phyloP scores from a whole-genome alignment of 2,329 filamentous ascomycete genomes.

The Hypomyces perniciosus region DNA sequence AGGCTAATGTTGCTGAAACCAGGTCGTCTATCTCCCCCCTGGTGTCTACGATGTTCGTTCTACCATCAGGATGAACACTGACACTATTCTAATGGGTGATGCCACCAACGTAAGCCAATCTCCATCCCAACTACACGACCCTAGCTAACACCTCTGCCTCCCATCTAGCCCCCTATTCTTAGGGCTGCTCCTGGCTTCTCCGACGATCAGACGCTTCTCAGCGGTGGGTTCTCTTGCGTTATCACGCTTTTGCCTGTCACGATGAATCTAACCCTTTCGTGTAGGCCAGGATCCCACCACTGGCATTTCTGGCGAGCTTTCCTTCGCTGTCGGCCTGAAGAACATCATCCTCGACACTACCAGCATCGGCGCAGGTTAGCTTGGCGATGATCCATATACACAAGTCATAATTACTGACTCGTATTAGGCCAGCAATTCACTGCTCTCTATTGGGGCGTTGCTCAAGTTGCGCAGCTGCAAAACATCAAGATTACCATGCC shows the following conservation, averaged over 20 bases:
- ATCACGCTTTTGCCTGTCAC: too few relatives aligned
- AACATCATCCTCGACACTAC: constrained; percentile 40
- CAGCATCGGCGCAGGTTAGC: constrained; percentile 25
- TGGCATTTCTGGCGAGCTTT: constrained; percentile 30
- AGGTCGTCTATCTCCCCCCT: constrained; percentile 37
- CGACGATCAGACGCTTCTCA: constrained; percentile 27
- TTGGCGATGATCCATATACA: not conserved
- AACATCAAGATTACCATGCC: constrained; percentile 39
- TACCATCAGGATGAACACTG: constrained; percentile 37
- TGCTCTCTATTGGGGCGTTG: constrained; percentile 40
- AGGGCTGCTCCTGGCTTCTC: constrained; percentile 34
- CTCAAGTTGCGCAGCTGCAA: constrained; percentile 36
- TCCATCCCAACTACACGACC: not conserved
- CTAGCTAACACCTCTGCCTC: not conserved
- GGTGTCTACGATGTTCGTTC: constrained; percentile 35
- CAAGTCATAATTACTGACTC: not conserved
- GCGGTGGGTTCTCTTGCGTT: constrained; percentile 18
- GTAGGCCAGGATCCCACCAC: constrained; percentile 30
- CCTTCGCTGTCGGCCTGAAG: constrained; percentile 38
- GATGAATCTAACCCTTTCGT: not conserved
- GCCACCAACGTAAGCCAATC: constrained; percentile 26
- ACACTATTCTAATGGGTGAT: constrained; percentile 42
- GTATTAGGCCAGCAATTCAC: constrained; percentile 26
- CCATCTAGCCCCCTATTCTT: constrained; percentile 32
- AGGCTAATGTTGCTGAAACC: not conserved